Base-by-base conservation (phyloP, 192 early-diverging fungal genomes). In the Coemansia sp. region DNA sequence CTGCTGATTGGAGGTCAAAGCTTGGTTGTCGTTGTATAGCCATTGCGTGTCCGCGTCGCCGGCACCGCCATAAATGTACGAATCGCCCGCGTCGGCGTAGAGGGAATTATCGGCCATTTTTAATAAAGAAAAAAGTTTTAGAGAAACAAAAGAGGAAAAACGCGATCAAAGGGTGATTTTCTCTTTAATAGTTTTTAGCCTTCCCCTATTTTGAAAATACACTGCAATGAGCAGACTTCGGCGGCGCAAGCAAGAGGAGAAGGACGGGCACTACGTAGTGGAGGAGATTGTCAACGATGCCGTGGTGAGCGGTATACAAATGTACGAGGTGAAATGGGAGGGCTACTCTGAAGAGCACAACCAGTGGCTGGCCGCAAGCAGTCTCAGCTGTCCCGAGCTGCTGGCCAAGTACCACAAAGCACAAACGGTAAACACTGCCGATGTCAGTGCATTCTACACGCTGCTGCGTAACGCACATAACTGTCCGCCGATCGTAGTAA, bases 21-120 rank as follows among this genome's bases (percentile, higher is more conserved):
- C 9, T 58, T 70, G 67, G 51, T 25, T 66, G 60, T 73, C 76
- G 57, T 70, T 73, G 60, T 73, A 79, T 20, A 79, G 58, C 67
- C 71, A 73, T 62, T 77, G 74, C 60, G 56, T 68, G 21, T 60
- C 73, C 4, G 49, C 50, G 12, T 77, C 46, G 14, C 40, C 40
- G 40, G 40, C 40, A 44, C 40, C 40, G 40, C 14, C 40, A 42
- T 60, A 40, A 28, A 42, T 65, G 47, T 46, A 63, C 38, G 63
- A 50, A 17, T 24, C 53, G 31, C 36, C 56, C 14, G 28, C 64
- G 55, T 73, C 76, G 53, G 61, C 60, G 52, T 79, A 79, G 56
- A 79, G 68, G 10, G 70, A 72, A 42, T 62, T 63, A 21, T 68
- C 64, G 17, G 63, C 60, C 76, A 78, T 78, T 15, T 21, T 28